Evolutionary conservation across 768 basidiomycete species (phyloP).

Genomic region (Tremella mesenterica): DNA sequence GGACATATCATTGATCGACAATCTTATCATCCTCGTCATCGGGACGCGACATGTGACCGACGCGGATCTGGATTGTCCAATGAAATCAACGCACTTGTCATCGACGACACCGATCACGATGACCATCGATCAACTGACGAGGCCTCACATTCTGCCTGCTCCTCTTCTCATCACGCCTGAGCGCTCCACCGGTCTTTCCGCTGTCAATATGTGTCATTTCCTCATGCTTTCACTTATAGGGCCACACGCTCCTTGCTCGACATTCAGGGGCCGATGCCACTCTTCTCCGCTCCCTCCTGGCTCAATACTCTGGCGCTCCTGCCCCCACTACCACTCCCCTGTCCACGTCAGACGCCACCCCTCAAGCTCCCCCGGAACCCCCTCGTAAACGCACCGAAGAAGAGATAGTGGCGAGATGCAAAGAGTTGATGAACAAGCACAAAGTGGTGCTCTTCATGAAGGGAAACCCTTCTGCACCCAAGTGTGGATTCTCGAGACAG

Average conservation of each 20-base stretch:
- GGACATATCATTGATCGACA: constrained; percentile 2
- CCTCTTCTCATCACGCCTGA: background rate
- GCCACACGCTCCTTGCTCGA: constrained; percentile 72
- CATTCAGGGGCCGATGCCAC: constrained; percentile 71
- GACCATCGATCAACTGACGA: constrained; percentile 1
- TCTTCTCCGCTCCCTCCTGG: constrained; percentile 56
- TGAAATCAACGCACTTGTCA: background rate
- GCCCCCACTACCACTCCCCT: constrained; percentile 36
- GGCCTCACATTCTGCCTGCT: constrained; percentile 1
- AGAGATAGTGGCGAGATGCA: constrained; percentile 59
- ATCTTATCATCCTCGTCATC: constrained; percentile 7
- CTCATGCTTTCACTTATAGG: constrained; percentile 50
- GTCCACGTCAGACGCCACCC: constrained; percentile 30
- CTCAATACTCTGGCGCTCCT: constrained; percentile 51
- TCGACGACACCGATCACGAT: background rate
- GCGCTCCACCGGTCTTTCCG: background rate
- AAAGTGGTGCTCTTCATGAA: constrained; percentile 86
- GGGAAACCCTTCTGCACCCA: constrained; percentile 64
- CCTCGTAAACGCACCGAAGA: constrained; percentile 52
- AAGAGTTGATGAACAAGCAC: constrained; percentile 65
- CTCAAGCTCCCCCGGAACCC: constrained; percentile 15
- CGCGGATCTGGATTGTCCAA: constrained; percentile 12
- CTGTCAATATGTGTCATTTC: background rate
- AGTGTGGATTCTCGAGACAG: constrained; percentile 76
- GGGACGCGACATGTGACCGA: background rate